Conservation (phyloP, 164 flowering plant genomes). For the Magnolia kwangsiensis region DNA sequence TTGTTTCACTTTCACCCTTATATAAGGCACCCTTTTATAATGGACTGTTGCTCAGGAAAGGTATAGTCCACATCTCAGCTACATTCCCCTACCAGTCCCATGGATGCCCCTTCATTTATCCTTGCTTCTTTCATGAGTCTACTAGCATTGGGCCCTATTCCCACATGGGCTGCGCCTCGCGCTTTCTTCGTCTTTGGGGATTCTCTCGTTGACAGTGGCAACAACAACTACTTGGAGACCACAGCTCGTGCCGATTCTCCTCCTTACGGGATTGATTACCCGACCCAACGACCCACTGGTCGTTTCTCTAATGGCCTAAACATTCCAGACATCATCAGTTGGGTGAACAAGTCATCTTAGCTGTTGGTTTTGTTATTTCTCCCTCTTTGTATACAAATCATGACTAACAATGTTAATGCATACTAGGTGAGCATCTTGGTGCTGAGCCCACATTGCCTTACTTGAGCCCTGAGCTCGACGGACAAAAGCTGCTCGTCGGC, state of each 20-base stretch:
- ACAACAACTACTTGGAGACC: conserved; percentile 69
- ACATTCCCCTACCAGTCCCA: conserved; percentile 4
- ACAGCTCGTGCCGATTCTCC: conserved; percentile 73
- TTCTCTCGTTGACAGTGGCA: conserved; percentile 76
- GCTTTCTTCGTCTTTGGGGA: conserved; percentile 90
- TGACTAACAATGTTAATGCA: conserved; percentile 1
- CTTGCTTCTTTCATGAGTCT: conserved; percentile 4
- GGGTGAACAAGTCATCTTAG: not conserved
- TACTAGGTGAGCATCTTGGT: conserved; percentile 55
- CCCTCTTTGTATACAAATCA: not conserved
- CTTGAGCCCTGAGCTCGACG: conserved; percentile 54
- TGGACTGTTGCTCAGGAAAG: not conserved
- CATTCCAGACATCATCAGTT: conserved; percentile 79
- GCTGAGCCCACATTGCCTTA: conserved; percentile 53
- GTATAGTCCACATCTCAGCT: not conserved
- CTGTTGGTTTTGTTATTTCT: not conserved
- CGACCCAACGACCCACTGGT: conserved; percentile 64
- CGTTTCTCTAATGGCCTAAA: conserved; percentile 84
- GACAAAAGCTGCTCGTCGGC: conserved; percentile 57
- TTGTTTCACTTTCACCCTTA: too few species aligned
- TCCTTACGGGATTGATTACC: conserved; percentile 79
- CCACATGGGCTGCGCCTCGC: conserved; percentile 28
- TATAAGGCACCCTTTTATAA: too few species aligned
- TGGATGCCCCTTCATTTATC: conserved; percentile 3
- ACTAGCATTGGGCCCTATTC: not conserved